Evolutionary conservation across 169 alveolate genomes (phyloP).

Genomic region (Eimeria brunetti): DNA sequence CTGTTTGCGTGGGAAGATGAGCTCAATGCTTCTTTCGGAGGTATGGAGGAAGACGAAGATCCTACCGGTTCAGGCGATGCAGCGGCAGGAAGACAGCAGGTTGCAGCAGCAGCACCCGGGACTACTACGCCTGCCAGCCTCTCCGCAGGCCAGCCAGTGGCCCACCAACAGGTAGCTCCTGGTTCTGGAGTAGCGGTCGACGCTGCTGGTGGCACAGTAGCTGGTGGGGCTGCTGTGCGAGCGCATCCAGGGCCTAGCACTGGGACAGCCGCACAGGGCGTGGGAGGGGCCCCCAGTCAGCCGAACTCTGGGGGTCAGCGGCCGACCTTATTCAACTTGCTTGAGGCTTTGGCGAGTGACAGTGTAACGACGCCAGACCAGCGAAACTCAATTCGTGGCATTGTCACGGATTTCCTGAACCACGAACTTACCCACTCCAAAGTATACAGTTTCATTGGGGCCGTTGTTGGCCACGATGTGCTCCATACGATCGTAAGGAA

Average conservation of each 20-base stretch:
- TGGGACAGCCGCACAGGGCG: slow-evolving; percentile 37
- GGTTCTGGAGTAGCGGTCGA: slow-evolving; percentile 14
- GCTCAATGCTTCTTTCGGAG: slow-evolving; percentile 46
- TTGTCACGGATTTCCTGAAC: slow-evolving; percentile 90
- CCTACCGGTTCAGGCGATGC: slow-evolving; percentile 29
- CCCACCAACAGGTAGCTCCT: slow-evolving; percentile 34
- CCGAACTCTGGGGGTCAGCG: slow-evolving; percentile 75
- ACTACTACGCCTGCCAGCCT: slow-evolving; percentile 9
- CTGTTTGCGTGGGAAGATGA: slow-evolving; percentile 64
- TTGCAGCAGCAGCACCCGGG: background rate
- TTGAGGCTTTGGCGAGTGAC: slow-evolving; percentile 91
- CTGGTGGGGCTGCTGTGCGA: slow-evolving; percentile 33
- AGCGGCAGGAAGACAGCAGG: slow-evolving; percentile 39
- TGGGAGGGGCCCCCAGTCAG: slow-evolving; percentile 14
- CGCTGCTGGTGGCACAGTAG: background rate
- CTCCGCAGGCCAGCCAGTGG: slow-evolving; percentile 29
- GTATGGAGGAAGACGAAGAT: slow-evolving; percentile 62
- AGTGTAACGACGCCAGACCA: slow-evolving; percentile 93
- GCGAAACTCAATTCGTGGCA: slow-evolving; percentile 93
- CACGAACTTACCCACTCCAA: slow-evolving; percentile 92
- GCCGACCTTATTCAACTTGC: slow-evolving; percentile 92
- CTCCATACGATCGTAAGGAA: slow-evolving; percentile 89
- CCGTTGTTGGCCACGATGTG: slow-evolving; percentile 92
- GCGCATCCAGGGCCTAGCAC: slow-evolving; percentile 44
- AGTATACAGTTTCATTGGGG: slow-evolving; percentile 92